Base-by-base conservation (phyloP, 2,329 filamentous ascomycete genomes). In the Fusarium napiforme region DNA sequence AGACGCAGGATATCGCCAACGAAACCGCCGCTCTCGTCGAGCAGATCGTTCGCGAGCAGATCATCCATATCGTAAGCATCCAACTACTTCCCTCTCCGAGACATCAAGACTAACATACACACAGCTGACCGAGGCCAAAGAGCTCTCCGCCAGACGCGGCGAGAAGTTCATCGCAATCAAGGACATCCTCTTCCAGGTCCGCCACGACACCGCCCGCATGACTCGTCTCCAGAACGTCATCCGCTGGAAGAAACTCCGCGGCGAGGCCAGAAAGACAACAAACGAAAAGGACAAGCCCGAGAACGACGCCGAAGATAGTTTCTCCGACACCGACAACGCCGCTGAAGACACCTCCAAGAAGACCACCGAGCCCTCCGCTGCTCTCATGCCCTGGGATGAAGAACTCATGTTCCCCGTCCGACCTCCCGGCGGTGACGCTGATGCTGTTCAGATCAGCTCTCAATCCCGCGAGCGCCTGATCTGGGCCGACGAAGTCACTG, bases 231-330 rank as follows among this genome's bases (percentile, higher is more conserved):
- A 94, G 34, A 97, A 94, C 7, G 98, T 98, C 79, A 88, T 99
- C 4, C 96, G 94, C 3, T 98, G 96, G 96, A 98, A 98, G 83
- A 95, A 97, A 80, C 95, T 98, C 23, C 93, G 96, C 57, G 97
- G 97, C 83, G 97, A 95, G 77, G 95, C 97, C 77, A 53, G 39
- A 4, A 64, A 59, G 30, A 56, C 19, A 21, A 52, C 19, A 46
- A 52, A 64, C 1, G 67, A 53, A 2, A 40, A 53, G 4, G 97
- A 97, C 80, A 96, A 98, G 81, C 93, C 92, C 1, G 95, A 98
- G 80, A 96, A 98, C 83, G 34, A 71, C 3, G 16, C 50, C 4
- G 93, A 91, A 4, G 94, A 96, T 71, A 95, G 96, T 71, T 90
- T 92, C 15, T 89, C 88, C 5, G 66, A 37, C 9, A 90, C 92